Conservation (phyloP, 1,139 yeast genomes). For the Candida tunisiensis region DNA sequence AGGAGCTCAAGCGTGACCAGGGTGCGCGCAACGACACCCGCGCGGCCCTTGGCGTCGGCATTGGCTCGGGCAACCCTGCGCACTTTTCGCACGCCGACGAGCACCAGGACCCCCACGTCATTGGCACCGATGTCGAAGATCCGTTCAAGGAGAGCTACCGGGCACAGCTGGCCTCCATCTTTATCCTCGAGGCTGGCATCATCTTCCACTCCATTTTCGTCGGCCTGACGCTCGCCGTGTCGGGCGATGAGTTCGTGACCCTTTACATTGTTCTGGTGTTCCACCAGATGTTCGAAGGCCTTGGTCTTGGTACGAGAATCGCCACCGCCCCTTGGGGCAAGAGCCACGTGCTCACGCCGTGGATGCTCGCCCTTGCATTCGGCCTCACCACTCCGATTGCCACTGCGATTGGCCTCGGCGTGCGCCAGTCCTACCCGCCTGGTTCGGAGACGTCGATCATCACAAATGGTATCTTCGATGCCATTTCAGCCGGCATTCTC, state of each 20-base stretch:
- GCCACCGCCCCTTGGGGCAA: constrained; percentile 59
- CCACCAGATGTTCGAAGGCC: constrained; percentile 89
- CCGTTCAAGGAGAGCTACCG: too few species aligned
- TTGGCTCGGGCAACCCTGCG: too few species aligned
- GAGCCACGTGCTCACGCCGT: constrained; percentile 32
- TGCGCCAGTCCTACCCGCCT: constrained; percentile 44
- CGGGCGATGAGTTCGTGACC: constrained; percentile 60
- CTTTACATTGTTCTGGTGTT: constrained; percentile 68
- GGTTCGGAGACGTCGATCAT: constrained; percentile 46
- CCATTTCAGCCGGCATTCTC: constrained; percentile 74
- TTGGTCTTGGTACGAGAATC: constrained; percentile 78
- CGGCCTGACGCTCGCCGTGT: constrained; percentile 57
- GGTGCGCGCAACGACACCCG: too few species aligned
- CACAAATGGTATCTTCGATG: constrained; percentile 64
- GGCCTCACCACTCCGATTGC: constrained; percentile 72
- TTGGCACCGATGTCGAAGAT: too few species aligned
- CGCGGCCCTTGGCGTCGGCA: too few species aligned
- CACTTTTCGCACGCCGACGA: too few species aligned
- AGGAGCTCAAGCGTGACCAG: too few species aligned
- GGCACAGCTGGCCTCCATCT: constrained; percentile 31
- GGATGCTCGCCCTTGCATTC: constrained; percentile 41
- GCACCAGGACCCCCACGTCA: too few species aligned
- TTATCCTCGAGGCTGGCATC: constrained; percentile 64
- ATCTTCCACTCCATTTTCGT: constrained; percentile 70
- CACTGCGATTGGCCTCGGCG: constrained; percentile 76